Base-by-base conservation (phyloP, 2,329 filamentous ascomycete genomes). In the Sclerotinia borealis region DNA sequence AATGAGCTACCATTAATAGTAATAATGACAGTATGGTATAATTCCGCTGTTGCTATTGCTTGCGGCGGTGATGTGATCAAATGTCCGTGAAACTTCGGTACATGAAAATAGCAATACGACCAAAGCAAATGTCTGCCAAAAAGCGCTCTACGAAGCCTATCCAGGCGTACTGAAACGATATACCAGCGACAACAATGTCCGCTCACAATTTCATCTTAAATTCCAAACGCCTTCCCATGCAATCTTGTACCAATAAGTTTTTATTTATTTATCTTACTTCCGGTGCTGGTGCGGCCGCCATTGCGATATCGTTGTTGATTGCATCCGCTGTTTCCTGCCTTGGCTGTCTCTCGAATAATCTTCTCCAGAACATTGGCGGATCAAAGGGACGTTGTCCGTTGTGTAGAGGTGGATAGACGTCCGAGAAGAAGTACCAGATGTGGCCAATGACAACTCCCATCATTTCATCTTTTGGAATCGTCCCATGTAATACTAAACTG, bases 401-500 rank as follows among this genome's bases (percentile, higher is more conserved):
- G 77, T 97, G 91, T 49, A 97, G 83, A 3, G 92, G 90, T 4
- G 95, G 95, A 76, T 96, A 99, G 19, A 99, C 93, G 75, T 99
- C 95, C 65, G 88, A 91, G 77, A 98, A 97, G 79, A 97, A 99
- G 77, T 98, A 99, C 89, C 93, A 98, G 47, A 98, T 83, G 77
- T 99, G 95, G 11, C 95, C 95, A 45, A 98, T 93, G 11, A 95
- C 86, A 19, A 97, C 92, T 4, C 95, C 95, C 79, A 96, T 92
- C 67, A 99, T 89, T 79, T 99, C 95, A 75, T 98, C 95, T 77
- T 96, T 96, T 4, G 95, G 95, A 48, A 98, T 83, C 6, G 84
- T 89, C 8, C 91, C 91, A 75, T 98, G 92, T 75, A 98, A 83
- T n/a, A 96, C 83, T 51, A 98, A 81, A 73, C 91, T 96, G 77